Percentiles rank a stretch among this genome's conserved stretches.
phyloP scores from a whole-genome alignment of 2,329 filamentous ascomycete genomes.

The Aspergillus terreus region DNA sequence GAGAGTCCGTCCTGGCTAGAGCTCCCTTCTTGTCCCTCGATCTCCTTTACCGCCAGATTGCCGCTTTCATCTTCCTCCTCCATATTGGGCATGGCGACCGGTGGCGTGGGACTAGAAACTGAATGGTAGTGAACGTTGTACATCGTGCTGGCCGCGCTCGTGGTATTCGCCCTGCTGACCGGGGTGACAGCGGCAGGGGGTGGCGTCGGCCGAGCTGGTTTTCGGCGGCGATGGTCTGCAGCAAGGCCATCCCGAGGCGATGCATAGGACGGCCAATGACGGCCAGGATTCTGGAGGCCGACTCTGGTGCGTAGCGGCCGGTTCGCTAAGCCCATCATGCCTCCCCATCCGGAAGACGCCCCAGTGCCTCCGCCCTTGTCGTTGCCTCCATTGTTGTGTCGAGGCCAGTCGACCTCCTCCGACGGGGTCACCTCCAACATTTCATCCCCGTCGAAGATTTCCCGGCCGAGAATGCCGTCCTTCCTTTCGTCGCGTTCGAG shows the following conservation, averaged over 20 bases:
- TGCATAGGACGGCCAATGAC: slow-evolving; percentile 14
- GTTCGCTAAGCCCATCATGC: slow-evolving; percentile 33
- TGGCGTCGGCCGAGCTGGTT: slow-evolving; percentile 33
- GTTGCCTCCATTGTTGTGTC: slow-evolving; percentile 32
- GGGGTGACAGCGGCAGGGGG: slow-evolving; percentile 52
- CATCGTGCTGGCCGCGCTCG: slow-evolving; percentile 60
- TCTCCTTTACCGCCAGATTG: slow-evolving; percentile 22
- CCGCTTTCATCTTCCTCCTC: slow-evolving; percentile 28
- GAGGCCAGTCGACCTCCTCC: slow-evolving; percentile 52
- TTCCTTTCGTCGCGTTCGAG: slow-evolving; percentile 90
- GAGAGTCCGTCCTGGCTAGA: slow-evolving; percentile 15
- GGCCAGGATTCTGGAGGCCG: slow-evolving; percentile 20
- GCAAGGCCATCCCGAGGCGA: slow-evolving; percentile 11
- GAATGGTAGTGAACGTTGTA: slow-evolving; percentile 62
- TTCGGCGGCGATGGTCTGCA: slow-evolving; percentile 12
- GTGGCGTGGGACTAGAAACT: slow-evolving; percentile 46
- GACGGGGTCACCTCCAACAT: slow-evolving; percentile 70
- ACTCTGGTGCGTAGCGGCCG: slow-evolving; percentile 35
- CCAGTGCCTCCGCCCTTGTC: slow-evolving; percentile 36
- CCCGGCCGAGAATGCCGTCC: slow-evolving; percentile 83
- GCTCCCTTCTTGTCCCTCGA: slow-evolving; percentile 10
- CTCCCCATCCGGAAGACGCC: slow-evolving; percentile 36
- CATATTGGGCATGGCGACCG: slow-evolving; percentile 33
- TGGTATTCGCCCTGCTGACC: slow-evolving; percentile 58
- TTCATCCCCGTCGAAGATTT: slow-evolving; percentile 91